These are phyloP conservation scores for Lentinula edodes DNA, from an alignment of 768 basidiomycete genomes.

Conservation along the genomic window DNA sequence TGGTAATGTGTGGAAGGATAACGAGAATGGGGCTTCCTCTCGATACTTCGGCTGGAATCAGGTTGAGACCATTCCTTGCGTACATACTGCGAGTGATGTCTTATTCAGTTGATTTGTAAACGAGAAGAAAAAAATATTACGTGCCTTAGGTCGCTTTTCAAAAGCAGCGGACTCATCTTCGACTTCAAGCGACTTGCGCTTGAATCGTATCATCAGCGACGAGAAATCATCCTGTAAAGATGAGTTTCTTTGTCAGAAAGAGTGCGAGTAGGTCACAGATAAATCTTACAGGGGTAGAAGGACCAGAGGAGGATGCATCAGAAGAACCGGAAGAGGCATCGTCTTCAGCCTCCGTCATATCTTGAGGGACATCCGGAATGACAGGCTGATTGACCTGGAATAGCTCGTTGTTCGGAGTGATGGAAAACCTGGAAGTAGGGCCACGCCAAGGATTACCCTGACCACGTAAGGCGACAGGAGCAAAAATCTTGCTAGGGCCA, in stretches of 20 bases:
- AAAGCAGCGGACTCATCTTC: constrained; percentile 11
- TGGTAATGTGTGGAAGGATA: background rate
- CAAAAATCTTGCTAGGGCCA: background rate
- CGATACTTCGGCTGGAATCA: background rate
- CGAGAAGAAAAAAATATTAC: background rate
- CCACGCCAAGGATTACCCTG: background rate
- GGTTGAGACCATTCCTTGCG: constrained; percentile 13
- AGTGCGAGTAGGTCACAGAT: background rate
- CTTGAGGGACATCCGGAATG: constrained; percentile 18
- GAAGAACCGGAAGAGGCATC: constrained; percentile 13
- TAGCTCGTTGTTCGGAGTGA: constrained; percentile 1
- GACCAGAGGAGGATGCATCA: constrained; percentile 17
- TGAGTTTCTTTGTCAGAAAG: background rate
- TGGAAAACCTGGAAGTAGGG: constrained; percentile 5
- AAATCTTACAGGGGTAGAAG: constrained; percentile 23
- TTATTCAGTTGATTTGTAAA: background rate
- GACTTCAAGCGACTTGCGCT: constrained; percentile 29
- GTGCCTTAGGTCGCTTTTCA: constrained; percentile 38
- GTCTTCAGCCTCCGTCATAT: constrained; percentile 17
- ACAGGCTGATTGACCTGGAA: background rate
- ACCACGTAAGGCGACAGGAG: constrained; percentile 1
- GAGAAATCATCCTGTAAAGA: constrained; percentile 8
- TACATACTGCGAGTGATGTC: constrained; percentile 9
- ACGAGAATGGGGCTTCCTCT: background rate
- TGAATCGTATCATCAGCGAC: constrained; percentile 24